Base-by-base conservation (phyloP, 2,329 filamentous ascomycete species). In the Orbilia javanica region DNA sequence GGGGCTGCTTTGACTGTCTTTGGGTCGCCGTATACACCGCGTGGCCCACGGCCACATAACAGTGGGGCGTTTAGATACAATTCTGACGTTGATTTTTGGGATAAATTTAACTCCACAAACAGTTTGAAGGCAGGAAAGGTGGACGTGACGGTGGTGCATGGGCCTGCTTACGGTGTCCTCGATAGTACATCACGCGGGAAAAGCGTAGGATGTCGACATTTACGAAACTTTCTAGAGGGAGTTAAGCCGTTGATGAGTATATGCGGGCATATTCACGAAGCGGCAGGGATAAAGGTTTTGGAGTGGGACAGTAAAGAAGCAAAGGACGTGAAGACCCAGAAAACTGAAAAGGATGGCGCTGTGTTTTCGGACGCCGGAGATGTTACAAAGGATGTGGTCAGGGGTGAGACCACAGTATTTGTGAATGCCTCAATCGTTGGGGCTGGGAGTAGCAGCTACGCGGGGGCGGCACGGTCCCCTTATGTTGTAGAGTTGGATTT, bases 221-320 rank as follows among this genome's bases (percentile, higher is more conserved):
- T 94, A 11, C 84, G 87, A 6, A 84, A 85, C 63, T 86, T 87
- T 0, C 84, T 93, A 27, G 88, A 87, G 86, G 84, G 87, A 2
- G 87, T 92, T 1, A 86, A 89, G 46, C 92, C 92, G 4, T 85
- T 86, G 69, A 84, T 94, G 65, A 88, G 89, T 25, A 85, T 94
- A n/a, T 93, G 90, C 81, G 92, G 92, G 0, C 92, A 94, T 83
- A 88, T 93, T 44, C 91, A 94, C 82, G 88, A 89, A 79, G 90
- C 87, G 4, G 85, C 92, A 79, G 92, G 92, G 13, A 89, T 86
- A 8, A 86, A 90, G 81, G 85, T 88, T 25, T 86, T 94, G 31
- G 83, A 83, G n/a, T 94, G 92, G 92, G 86, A 88, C n/a, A 82
- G 79, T 0, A 81, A 73, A 22, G 80, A 53, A 27, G 62, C 31